Evolutionary conservation across 768 basidiomycete genomes (phyloP).

Genomic region (Boletus rubropictus): DNA sequence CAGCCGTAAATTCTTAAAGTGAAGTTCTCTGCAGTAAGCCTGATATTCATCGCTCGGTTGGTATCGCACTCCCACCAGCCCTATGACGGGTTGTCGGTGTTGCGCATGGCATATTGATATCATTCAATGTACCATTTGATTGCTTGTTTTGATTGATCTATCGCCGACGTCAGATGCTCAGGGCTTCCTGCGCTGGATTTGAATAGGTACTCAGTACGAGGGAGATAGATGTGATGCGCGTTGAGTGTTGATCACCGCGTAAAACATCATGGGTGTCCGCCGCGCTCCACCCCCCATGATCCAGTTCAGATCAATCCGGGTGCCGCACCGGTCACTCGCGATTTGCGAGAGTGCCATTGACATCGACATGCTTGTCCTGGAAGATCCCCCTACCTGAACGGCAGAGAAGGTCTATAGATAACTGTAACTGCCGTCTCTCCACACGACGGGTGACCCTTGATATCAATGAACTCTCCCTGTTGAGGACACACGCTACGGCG

Average conservation of each 20-base stretch:
- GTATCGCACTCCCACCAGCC: not conserved
- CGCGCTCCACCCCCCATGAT: too few species aligned
- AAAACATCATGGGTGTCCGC: too few species aligned
- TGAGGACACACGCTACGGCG: conserved; percentile 5
- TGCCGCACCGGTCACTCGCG: not conserved
- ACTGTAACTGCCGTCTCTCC: conserved; percentile 7
- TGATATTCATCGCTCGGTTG: not conserved
- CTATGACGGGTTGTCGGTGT: not conserved
- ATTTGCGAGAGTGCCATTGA: not conserved
- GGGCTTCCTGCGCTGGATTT: not conserved
- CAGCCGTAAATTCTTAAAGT: too few species aligned
- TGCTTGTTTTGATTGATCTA: conserved; percentile 4
- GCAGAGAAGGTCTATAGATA: not conserved
- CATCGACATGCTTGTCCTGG: not conserved
- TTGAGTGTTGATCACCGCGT: too few species aligned
- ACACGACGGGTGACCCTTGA: conserved; percentile 5
- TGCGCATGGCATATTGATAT: not conserved
- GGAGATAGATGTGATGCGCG: not conserved
- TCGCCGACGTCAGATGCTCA: not conserved
- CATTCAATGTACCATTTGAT: not conserved
- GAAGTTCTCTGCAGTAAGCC: not conserved
- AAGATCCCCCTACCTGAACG: not conserved
- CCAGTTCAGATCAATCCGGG: conserved; percentile 2
- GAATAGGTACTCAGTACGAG: not conserved
- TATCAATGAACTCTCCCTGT: conserved; percentile 8